Evolutionary conservation across 805 yeast genomes (phyloP).

Genomic region (Candida maesae): DNA sequence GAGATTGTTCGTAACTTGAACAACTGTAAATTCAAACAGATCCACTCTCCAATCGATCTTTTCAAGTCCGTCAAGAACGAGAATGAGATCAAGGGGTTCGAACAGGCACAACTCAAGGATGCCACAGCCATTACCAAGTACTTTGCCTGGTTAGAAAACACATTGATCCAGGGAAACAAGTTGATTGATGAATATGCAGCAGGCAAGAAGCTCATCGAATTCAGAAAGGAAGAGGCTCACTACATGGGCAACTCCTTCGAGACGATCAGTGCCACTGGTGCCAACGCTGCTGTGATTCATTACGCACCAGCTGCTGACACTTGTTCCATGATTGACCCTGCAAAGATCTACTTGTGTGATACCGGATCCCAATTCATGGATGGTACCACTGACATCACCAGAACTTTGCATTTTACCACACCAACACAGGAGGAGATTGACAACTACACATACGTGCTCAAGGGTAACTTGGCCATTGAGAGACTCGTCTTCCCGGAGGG

Average conservation of each 20-base stretch:
- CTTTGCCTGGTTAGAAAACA: slow-evolving; percentile 78
- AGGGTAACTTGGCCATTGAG: slow-evolving; percentile 89
- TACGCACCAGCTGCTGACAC: slow-evolving; percentile 64
- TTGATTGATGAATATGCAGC: slow-evolving; percentile 63
- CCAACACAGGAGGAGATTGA: slow-evolving; percentile 56
- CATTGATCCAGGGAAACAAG: slow-evolving; percentile 38
- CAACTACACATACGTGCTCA: slow-evolving; percentile 80
- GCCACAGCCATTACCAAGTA: slow-evolving; percentile 72
- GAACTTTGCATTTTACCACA: slow-evolving; percentile 68
- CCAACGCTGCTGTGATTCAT: slow-evolving; percentile 73
- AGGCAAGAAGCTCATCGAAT: slow-evolving; percentile 51
- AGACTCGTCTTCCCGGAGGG: slow-evolving; percentile 73
- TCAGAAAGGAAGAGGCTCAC: slow-evolving; percentile 50
- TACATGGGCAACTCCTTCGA: slow-evolving; percentile 71
- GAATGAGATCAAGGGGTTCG: slow-evolving; percentile 68
- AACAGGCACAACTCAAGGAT: slow-evolving; percentile 76
- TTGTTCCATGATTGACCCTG: slow-evolving; percentile 58
- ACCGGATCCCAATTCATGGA: slow-evolving; percentile 90
- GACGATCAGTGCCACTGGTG: slow-evolving; percentile 72
- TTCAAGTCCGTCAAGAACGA: slow-evolving; percentile 75
- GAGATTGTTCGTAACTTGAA: slow-evolving; percentile 52
- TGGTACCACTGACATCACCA: slow-evolving; percentile 95
- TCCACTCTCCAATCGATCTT: slow-evolving; percentile 58
- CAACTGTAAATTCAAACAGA: slow-evolving; percentile 34
- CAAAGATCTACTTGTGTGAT: slow-evolving; percentile 72